Base-by-base conservation (phyloP, 805 yeast genomes). In the Saturnispora diversa region DNA sequence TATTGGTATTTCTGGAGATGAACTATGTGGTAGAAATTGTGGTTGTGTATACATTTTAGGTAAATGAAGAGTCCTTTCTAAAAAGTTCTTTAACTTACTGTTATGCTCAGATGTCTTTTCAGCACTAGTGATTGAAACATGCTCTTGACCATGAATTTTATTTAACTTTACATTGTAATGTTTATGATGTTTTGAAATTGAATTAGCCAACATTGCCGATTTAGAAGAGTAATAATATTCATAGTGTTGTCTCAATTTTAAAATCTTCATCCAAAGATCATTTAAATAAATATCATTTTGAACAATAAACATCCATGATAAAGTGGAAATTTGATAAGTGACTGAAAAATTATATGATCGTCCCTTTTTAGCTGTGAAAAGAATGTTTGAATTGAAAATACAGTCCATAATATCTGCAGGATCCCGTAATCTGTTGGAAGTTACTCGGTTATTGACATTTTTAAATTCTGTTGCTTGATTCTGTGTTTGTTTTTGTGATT, bases 221-320 rank as follows among this genome's bases (percentile, higher is more conserved):
- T 53, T 56, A 30, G 57, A 50, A 35, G 60, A 52, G 40, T 61
- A 60, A 28, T 58, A 60, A 37, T 55, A 59, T 39, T 63, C 67
- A 40, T 62, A 63, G 40, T 61, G 65, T 36, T 58, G 60, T 34
- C 66, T 49, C 17, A 63, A 48, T 37, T 58, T 58, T 25, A 60
- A 43, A 15, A 63, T 62, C 43, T 62, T 62, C 41, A 59, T 46
- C 80, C 80, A 74, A 19, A 74, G 50, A 32, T 74, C 69, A 44
- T 75, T 68, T 35, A 74, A 53, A 49, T 72, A 74, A 5, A 76
- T 72, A 47, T 74, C 80, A 49, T 77, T 76, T 51, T 74, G 69
- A 64, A 74, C 73, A 16, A 74, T 66, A 21, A 77, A 76, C 49
- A 74, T 56, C 78, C 79, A 74, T 19, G 77, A 75, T 4, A 77